Evolutionary conservation across 768 basidiomycete species (phyloP), one percentile per base, ranked within the genome.

Genomic region (Naganishia vishniacii): DNA sequence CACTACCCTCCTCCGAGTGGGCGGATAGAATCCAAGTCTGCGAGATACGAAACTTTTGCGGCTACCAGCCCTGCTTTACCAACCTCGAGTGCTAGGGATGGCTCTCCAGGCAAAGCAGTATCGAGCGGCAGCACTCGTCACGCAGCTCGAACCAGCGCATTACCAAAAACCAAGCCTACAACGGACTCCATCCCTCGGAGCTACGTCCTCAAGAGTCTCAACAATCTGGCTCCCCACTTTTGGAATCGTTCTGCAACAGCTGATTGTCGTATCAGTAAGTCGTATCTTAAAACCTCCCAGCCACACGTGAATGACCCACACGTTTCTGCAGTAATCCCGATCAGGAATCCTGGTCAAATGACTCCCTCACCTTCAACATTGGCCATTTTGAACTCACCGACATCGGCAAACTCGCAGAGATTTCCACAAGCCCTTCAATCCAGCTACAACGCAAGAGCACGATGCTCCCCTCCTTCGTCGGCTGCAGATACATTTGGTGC

Each of bases 251-350:
- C 71, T 7, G 64, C 62, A 5, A 70, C 68, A 4, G 47, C 72
- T 11, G 73, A 74, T 59, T 62, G 65, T 29, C 51, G 64, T 4
- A 60, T 74, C 23, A 49, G 73, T 74, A 46, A 62, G 72, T 66
- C 31, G 37, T 40, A n/a, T 32, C 34, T 26, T 20, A n/a, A n/a
- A n/a, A n/a, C 15, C 8, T 1, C 31, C 32, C 46, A 47, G 28
- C 44, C 41, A 25, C 25, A 31, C 23, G 29, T 4, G 44, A 1
- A 4, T 12, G 26, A 34, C 5, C 28, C 58, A 62, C 23, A 32
- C 13, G 15, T 3, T n/a, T 32, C 45, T 20, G 4, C 26, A 71
- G 68, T 68, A 28, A 62, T 67, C 23, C 70, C 70, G 6, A 46
- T 66, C 26, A 42, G 59, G n/a, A 44, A 59, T 29, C 58, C 59